Evolutionary conservation across 441 rosid genomes (phyloP), one percentile per base, ranked within the genome.

Genomic region (Corymbia citriodora): DNA sequence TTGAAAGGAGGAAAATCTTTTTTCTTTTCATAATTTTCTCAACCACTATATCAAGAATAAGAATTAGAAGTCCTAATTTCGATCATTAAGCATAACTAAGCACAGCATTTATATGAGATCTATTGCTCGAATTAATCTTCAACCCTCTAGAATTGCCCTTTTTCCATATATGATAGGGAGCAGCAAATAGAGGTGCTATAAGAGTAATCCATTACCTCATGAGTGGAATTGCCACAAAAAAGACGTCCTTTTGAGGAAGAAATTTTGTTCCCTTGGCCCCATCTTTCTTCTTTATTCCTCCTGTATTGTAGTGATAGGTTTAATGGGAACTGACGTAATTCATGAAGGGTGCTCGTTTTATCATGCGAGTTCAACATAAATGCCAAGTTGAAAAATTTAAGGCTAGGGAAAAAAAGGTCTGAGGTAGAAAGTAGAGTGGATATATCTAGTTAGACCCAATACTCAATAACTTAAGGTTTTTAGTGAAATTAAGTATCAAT

Each of bases 131-230:
- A n/a, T n/a, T 31, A 11, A 5, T 61, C 68, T 27, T 27, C 31
- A 61, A 61, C 68, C 68, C 72, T 65, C n/a, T 65, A 29, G 0
- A 65, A 15, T 65, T 65, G 36, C 36, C 15, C 72, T 65, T 65
- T 65, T 65, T 29, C 36, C 36, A 29, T n/a, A 14, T 14, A 0
- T 29, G 15, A 29, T 65, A 7, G 6, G 16, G 72, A 29, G 72
- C 18, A 65, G 16, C 10, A 2, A 65, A 14, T 13, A n/a, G 18
- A 29, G 36, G 72, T 63, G 18, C 6, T 29, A 14, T 63, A 63
- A 0, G 31, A 3, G 36, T n/a, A 16, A 4, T 0, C 72, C 72
- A 65, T 65, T n/a, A 65, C 72, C 10, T n/a, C n/a, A 8, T 65
- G 0, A 2, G 10, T 65, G 36, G 36, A 65, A 29, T n/a, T 65